Evolutionary conservation across 495 filamentous ascomycete genomes (phyloP).

Genomic region (Daldinia grandis): DNA sequence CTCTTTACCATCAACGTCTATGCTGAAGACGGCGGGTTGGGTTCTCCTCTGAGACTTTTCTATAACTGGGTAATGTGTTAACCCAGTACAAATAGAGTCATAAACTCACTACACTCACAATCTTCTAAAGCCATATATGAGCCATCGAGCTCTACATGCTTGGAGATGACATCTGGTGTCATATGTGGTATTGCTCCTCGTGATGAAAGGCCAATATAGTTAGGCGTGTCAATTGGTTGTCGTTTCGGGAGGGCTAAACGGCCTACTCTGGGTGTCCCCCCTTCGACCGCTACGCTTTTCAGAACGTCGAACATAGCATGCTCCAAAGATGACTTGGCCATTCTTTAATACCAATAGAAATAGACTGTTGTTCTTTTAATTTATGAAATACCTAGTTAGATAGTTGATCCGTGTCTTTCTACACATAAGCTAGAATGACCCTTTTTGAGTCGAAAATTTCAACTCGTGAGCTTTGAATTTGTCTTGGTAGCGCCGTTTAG

Average conservation of each 20-base stretch:
- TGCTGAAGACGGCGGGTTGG: constrained; percentile 54
- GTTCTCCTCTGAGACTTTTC: constrained; percentile 35
- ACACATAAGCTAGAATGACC: neutral
- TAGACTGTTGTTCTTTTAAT: neutral
- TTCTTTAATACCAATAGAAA: neutral
- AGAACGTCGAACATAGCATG: constrained; percentile 53
- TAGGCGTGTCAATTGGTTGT: constrained; percentile 75
- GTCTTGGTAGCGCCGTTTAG: neutral
- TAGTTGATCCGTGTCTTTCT: neutral
- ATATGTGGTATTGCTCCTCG: constrained; percentile 87
- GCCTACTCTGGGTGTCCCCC: constrained; percentile 64
- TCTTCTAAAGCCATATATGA: constrained; percentile 90
- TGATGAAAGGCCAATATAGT: constrained; percentile 80
- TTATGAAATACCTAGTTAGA: neutral
- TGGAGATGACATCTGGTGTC: constrained; percentile 79
- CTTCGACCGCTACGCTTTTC: constrained; percentile 46
- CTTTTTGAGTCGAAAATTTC: neutral
- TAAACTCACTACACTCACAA: constrained; percentile 66
- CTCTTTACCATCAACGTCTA: constrained; percentile 51
- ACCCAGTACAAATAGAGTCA: constrained; percentile 48
- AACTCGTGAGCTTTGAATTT: neutral
- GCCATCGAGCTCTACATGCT: constrained; percentile 69
- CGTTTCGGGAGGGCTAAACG: constrained; percentile 67
- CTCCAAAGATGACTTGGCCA: constrained; percentile 23
- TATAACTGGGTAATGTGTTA: constrained; percentile 43